phyloP scores from a whole-genome alignment of 768 basidiomycete genomes.

The Strobilomyces echinocephalus region DNA sequence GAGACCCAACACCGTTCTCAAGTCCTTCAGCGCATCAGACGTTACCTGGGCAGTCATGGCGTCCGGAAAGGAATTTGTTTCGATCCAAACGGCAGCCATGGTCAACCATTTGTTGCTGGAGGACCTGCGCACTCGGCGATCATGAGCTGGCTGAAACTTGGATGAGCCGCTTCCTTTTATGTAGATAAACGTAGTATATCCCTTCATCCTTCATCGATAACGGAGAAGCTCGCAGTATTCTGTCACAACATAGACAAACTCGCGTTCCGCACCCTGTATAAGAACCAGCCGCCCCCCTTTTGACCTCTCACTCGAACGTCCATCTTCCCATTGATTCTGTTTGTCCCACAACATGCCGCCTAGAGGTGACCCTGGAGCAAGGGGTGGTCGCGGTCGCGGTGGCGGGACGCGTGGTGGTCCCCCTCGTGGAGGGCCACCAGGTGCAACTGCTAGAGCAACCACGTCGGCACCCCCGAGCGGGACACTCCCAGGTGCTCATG shows the following conservation, averaged over 20 bases:
- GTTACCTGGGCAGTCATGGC: constrained; percentile 74
- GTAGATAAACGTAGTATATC: constrained; percentile 3
- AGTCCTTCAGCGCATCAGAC: constrained; percentile 54
- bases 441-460: constrained; percentile 13
- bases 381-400: constrained; percentile 21
- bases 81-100: constrained; percentile 59
- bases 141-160: constrained; percentile 53
- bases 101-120: constrained; percentile 51
- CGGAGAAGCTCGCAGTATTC: constrained; percentile 3
- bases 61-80: constrained; percentile 61
- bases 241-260: constrained; percentile 29
- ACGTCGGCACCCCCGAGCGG: constrained; percentile 30
- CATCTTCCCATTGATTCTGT: constrained; percentile 9
- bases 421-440: constrained; percentile 26
- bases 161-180: constrained; percentile 10
- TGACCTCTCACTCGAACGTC: constrained; percentile 15
- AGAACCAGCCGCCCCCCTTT: constrained; percentile 10
- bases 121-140: constrained; percentile 53
- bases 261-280: constrained; percentile 13
- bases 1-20: not conserved
- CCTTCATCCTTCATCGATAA: constrained; percentile 18
- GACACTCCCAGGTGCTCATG: constrained; percentile 32
- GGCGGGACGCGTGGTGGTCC: constrained; percentile 28
- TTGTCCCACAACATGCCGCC: constrained; percentile 37
- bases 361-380: constrained; percentile 21